Evolutionary conservation across 1,284 basidiomycete genomes (phyloP), one percentile per base, ranked within the genome.

Genomic region (Cryptococcus deneoformans): DNA sequence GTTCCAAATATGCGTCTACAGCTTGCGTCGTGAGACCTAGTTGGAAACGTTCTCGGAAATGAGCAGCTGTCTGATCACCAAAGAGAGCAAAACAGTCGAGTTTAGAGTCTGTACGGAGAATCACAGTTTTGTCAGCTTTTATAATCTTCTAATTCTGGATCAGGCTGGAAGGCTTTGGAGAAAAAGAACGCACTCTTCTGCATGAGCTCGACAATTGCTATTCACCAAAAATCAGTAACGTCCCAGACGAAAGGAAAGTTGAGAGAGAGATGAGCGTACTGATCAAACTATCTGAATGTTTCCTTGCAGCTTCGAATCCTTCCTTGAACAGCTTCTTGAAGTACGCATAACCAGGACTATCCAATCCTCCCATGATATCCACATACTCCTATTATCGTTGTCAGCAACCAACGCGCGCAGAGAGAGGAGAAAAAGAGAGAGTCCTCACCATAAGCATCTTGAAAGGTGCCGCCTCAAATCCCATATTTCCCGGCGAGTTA

Each of bases 381-480:
- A 99, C 85, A 77, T 99, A 99, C 77, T 99, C 95, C 71, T 82
- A 72, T n/a, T 38, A 10, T 11, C 16, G 10, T 12, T 14, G 9
- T 43, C 16, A 60, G 48, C 48, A 39, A 8, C 24, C 16, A 24
- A 24, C 46, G 5, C n/a, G 36, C 1, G 29, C 8, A 11, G 38
- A 42, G 49, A 9, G n/a, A 44, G 9, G n/a, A 16, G n/a, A 6
- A 6, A 29, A 20, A 35, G 39, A 44, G 7, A 34, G 12, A 14
- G 1, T 9, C 56, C 70, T 59, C 14, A 86, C 76, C 65, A 80
- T 80, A 6, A 93, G 88, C 35, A 99, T 80, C 77, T 99, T 99
- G 83, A 99, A 99, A 1, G 96, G 96, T 5, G 96, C 94, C 11
- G 94, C 95, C 79, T 99, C 96, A 73, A 99, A 99, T 29, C 95